Evolutionary conservation across 1,139 yeast genomes (phyloP), one percentile per base, ranked within the genome.

Genomic region (Sugiyamaella pinicola): DNA sequence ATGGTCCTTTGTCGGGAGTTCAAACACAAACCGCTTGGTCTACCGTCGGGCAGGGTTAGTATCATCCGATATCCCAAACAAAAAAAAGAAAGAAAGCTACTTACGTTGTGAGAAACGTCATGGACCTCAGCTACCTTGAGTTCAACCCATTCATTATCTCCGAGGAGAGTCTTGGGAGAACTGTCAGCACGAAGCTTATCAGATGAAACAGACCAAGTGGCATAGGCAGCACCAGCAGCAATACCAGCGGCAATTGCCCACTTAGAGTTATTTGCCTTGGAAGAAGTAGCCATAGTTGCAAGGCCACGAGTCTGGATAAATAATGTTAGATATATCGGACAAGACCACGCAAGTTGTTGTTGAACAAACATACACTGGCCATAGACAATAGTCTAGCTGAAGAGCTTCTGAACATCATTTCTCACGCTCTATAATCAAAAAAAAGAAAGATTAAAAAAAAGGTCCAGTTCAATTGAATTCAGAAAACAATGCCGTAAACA

Each of bases 131-230:
- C 72, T 64, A 87, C 75, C 70, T 87, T 86, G 69, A 91, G 77
- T 68, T 89, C 95, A 58, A 87, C 73, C 96, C 96, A 91, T 58
- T 83, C 57, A 58, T 66, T 59, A 49, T 68, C 87, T 60, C 89
- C 91, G 53, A 72, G 76, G 69, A 89, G 83, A 28, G 87, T 78
- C 45, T 57, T 62, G n/a, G 53, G 53, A 29, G 58, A 44, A 45
- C 55, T 55, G 51, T 70, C 72, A 47, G 68, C 64, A 22, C 59
- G 64, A 17, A 66, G 59, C 45, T 55, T 47, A 50, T 53, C 41
- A 41, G 58, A 54, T 56, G 56, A 52, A 54, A 54, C 52, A 33
- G 61, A 55, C 58, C 59, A 60, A 56, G 57, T 61, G 34, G 67
- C 64, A 37, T 62, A 63, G 24, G 60, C 64, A 12, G 62, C 61